Evolutionary conservation across 2,329 filamentous ascomycete species (phyloP).

Genomic region (Harringtonia aguacate): DNA sequence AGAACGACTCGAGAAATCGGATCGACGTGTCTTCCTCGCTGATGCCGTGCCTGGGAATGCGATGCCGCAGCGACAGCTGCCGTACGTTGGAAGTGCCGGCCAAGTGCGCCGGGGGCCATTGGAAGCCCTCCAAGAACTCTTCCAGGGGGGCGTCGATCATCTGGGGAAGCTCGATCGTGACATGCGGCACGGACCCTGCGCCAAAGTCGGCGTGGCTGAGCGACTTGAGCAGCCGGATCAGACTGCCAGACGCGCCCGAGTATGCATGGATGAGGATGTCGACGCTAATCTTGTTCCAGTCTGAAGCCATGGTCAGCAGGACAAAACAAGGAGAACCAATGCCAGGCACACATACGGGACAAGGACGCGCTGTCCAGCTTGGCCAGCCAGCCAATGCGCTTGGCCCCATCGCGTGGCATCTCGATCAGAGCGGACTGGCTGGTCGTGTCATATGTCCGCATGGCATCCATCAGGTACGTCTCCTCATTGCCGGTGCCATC

Average conservation of each 20-base stretch:
- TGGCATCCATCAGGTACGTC: slow-evolving; percentile 49
- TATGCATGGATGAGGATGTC: slow-evolving; percentile 78
- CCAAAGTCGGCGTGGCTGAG: slow-evolving; percentile 66
- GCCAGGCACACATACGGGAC: slow-evolving; percentile 33
- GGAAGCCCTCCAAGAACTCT: slow-evolving; percentile 50
- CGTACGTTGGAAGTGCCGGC: slow-evolving; percentile 30
- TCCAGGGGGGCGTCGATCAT: slow-evolving; percentile 55
- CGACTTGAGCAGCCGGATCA: slow-evolving; percentile 68
- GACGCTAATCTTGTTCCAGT: slow-evolving; percentile 68
- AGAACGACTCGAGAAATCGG: slow-evolving; percentile 79
- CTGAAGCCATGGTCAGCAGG: slow-evolving; percentile 26
- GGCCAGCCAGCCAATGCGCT: slow-evolving; percentile 65
- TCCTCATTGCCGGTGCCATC: slow-evolving; percentile 62
- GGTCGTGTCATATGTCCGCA: slow-evolving; percentile 42
- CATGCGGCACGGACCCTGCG: slow-evolving; percentile 55
- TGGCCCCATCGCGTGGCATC: slow-evolving; percentile 52
- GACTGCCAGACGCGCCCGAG: slow-evolving; percentile 56
- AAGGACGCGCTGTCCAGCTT: slow-evolving; percentile 65
- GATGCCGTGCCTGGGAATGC: slow-evolving; percentile 50
- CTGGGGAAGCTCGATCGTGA: slow-evolving; percentile 76
- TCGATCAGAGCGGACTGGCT: slow-evolving; percentile 58
- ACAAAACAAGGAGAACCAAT: background rate
- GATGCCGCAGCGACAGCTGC: slow-evolving; percentile 61
- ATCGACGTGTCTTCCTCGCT: slow-evolving; percentile 61
- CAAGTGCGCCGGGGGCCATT: slow-evolving; percentile 49